phyloP scores from a whole-genome alignment of 2,329 filamentous ascomycete species.

The Xylariaceae sp. region DNA sequence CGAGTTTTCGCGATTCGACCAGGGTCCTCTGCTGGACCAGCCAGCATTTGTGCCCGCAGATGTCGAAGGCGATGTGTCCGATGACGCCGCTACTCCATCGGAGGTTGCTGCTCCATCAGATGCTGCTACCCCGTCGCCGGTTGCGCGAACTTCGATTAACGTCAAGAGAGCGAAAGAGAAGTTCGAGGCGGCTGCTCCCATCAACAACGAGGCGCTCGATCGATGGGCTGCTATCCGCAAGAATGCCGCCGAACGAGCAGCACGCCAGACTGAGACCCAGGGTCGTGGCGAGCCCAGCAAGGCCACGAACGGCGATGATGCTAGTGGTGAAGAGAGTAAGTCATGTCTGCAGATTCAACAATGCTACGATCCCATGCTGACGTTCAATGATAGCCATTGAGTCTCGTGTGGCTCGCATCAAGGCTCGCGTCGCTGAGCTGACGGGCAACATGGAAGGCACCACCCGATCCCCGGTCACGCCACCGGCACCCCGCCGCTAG shows the following conservation, averaged over 20 bases:
- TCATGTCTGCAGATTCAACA: not conserved
- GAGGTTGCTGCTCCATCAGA: conserved; percentile 38
- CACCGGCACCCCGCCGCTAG: conserved; percentile 35
- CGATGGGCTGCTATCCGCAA: conserved; percentile 95
- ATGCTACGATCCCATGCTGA: conserved; percentile 23
- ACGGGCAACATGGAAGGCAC: conserved; percentile 73
- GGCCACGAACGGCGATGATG: conserved; percentile 64
- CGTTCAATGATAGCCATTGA: conserved; percentile 67
- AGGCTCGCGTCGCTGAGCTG: conserved; percentile 89
- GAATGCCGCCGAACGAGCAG: conserved; percentile 80
- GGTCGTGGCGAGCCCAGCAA: conserved; percentile 52
- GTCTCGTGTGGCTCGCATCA: conserved; percentile 93
- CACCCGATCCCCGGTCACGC: conserved; percentile 31
- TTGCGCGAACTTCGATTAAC: conserved; percentile 37
- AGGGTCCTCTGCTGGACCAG: conserved; percentile 81
- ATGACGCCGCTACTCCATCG: conserved; percentile 26
- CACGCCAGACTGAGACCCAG: conserved; percentile 61
- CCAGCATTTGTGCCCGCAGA: conserved; percentile 72
- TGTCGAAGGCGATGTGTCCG: conserved; percentile 40
- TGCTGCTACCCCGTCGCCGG: conserved; percentile 46
- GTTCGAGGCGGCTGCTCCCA: conserved; percentile 31
- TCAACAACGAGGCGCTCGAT: conserved; percentile 51
- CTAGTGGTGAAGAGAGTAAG: conserved; percentile 74
- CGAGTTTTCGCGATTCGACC: conserved; percentile 69
- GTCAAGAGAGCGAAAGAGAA: conserved; percentile 24